Conservation (phyloP, 2,329 filamentous ascomycete species). For the Pestalotiopsis sp. region DNA sequence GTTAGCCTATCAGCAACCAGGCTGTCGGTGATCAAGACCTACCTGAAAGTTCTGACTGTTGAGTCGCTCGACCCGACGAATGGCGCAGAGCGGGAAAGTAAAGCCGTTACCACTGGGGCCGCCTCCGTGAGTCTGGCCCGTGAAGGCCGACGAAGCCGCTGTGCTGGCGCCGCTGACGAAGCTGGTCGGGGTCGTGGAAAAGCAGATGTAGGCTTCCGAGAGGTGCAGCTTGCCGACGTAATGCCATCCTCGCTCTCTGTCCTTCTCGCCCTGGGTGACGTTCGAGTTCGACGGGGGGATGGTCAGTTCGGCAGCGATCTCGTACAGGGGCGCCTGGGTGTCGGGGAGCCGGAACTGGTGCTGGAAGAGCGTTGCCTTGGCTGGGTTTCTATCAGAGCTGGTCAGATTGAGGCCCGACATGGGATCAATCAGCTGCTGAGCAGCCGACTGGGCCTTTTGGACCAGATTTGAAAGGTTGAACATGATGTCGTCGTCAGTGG, state of each 20-base stretch:
- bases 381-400: constrained; percentile 77
- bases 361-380: constrained; percentile 91
- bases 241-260: constrained; percentile 76
- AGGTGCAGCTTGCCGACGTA: constrained; percentile 93
- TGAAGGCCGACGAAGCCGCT: constrained; percentile 80
- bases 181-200: constrained; percentile 90
- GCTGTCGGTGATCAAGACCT: constrained; percentile 21
- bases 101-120: constrained; percentile 96
- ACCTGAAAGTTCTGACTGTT: constrained; percentile 87
- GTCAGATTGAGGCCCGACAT: constrained; percentile 75
- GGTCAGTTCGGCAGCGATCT: constrained; percentile 95
- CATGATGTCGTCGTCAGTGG: constrained; percentile 43
- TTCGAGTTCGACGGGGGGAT: constrained; percentile 76
- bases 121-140: constrained; percentile 88
- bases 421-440: constrained; percentile 91
- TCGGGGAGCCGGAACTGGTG: constrained; percentile 94
- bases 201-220: constrained; percentile 93
- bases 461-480: constrained; percentile 77
- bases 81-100: constrained; percentile 88
- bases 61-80: constrained; percentile 87
- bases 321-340: constrained; percentile 89
- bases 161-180: constrained; percentile 81
- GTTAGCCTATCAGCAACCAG: constrained; percentile 16
- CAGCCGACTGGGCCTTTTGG: constrained; percentile 72
- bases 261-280: constrained; percentile 70